phyloP scores from a whole-genome alignment of 495 filamentous ascomycete species.

The Rostrohypoxylon terebratum region DNA sequence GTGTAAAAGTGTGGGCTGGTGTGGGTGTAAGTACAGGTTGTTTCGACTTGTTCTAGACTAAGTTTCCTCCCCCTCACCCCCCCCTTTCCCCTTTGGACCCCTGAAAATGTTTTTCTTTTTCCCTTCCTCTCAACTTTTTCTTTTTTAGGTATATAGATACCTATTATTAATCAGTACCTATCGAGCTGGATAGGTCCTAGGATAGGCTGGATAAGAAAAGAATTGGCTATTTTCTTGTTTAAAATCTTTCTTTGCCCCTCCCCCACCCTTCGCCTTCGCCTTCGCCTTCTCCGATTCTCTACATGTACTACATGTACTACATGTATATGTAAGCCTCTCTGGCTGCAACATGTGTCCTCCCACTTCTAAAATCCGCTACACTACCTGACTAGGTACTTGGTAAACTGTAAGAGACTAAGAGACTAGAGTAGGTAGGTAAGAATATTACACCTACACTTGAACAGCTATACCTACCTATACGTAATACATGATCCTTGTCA shows the following conservation, averaged over 20 bases:
- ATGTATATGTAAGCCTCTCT: conserved; percentile 4
- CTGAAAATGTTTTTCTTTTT: conserved; percentile 5
- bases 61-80: background rate
- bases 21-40: conserved; percentile 26
- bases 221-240: background rate
- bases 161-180: too few relatives aligned
- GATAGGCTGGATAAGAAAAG: too few relatives aligned
- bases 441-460: conserved; percentile 1
- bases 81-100: background rate
- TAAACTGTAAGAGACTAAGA: too few relatives aligned
- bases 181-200: too few relatives aligned
- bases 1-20: conserved; percentile 33
- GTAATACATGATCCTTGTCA: conserved; percentile 23
- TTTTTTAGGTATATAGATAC: background rate
- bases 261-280: conserved; percentile 21
- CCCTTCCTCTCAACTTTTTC: too few relatives aligned
- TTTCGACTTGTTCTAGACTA: conserved; percentile 45
- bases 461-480: too few relatives aligned
- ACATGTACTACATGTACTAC: background rate
- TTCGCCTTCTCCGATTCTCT: background rate
- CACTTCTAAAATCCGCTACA: conserved; percentile 8
- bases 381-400: too few relatives aligned
- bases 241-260: conserved; percentile 21
- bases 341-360: conserved; percentile 13
- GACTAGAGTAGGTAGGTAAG: background rate